These are phyloP conservation scores for Venturia effusa DNA, from an alignment of 2,329 filamentous ascomycete genomes.

Conservation along the genomic window DNA sequence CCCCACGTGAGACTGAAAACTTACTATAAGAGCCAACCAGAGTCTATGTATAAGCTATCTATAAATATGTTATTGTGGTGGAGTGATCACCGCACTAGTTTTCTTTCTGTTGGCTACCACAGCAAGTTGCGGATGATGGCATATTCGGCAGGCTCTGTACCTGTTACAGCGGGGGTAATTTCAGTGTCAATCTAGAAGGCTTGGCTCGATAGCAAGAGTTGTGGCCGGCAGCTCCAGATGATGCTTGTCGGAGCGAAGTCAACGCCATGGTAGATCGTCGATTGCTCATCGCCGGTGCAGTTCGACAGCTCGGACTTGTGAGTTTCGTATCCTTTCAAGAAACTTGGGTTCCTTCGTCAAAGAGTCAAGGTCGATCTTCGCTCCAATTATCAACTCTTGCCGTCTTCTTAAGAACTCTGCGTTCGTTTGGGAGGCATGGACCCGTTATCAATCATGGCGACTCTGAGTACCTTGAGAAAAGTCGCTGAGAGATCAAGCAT, in stretches of 20 bases:
- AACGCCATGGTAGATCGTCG: background rate
- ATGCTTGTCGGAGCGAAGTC: too few relatives aligned
- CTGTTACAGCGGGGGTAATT: background rate
- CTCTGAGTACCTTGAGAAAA: conserved; percentile 32
- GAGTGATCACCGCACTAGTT: too few relatives aligned
- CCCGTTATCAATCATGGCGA: background rate
- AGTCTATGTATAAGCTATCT: too few relatives aligned
- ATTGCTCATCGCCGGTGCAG: background rate
- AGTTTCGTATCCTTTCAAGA: background rate
- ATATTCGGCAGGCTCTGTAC: background rate
- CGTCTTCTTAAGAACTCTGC: background rate
- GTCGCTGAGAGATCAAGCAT: conserved; percentile 34
- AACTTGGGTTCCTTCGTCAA: background rate
- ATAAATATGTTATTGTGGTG: too few relatives aligned
- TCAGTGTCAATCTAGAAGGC: background rate
- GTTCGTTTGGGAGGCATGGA: background rate
- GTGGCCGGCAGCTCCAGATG: background rate
- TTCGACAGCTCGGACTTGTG: conserved; percentile 5
- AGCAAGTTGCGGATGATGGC: background rate
- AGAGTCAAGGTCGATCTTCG: conserved; percentile 2
- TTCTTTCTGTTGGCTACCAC: too few relatives aligned
- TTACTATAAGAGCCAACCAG: too few relatives aligned
- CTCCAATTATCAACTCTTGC: conserved; percentile 6
- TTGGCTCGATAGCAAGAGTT: background rate
- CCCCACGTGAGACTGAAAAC: too few relatives aligned